These are phyloP conservation scores for Dimocarpus longan DNA, from an alignment of 345 rosid genomes.

Conservation along the genomic window DNA sequence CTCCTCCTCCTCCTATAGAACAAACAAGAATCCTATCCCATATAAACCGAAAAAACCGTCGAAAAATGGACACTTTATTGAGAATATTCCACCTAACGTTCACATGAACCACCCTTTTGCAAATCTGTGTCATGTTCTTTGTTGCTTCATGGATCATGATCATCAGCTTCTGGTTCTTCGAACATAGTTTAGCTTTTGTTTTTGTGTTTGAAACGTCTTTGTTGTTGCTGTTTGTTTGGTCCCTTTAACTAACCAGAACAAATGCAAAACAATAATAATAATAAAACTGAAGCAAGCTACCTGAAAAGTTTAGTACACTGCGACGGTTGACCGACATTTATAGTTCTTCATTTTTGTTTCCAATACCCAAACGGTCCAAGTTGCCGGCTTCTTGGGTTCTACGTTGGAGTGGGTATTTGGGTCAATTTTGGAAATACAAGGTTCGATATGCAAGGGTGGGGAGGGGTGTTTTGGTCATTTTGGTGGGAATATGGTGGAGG, in stretches of 20 bases:
- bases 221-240: background rate
- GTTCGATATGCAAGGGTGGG: background rate
- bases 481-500: background rate
- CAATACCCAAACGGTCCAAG: constrained; percentile 36
- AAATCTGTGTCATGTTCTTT: constrained; percentile 56
- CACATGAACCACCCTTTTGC: constrained; percentile 54
- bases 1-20: constrained; percentile 38
- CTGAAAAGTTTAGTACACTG: background rate
- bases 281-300: background rate
- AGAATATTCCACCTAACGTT: constrained; percentile 58
- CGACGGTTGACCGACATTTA: constrained; percentile 53
- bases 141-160: constrained; percentile 37
- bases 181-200: background rate
- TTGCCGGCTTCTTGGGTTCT: constrained; percentile 49
- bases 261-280: background rate
- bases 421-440: constrained; percentile 25
- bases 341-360: background rate
- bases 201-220: background rate
- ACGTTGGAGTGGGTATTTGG: constrained; percentile 27
- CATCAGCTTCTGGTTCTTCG: constrained; percentile 3
- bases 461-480: background rate
- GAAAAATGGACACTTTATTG: constrained; percentile 58
- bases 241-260: constrained; percentile 14
- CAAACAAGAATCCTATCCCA: constrained; percentile 87
- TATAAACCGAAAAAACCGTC: constrained; percentile 61